phyloP scores from a whole-genome alignment of 495 filamentous ascomycete species.

The Emericellopsis terricola region DNA sequence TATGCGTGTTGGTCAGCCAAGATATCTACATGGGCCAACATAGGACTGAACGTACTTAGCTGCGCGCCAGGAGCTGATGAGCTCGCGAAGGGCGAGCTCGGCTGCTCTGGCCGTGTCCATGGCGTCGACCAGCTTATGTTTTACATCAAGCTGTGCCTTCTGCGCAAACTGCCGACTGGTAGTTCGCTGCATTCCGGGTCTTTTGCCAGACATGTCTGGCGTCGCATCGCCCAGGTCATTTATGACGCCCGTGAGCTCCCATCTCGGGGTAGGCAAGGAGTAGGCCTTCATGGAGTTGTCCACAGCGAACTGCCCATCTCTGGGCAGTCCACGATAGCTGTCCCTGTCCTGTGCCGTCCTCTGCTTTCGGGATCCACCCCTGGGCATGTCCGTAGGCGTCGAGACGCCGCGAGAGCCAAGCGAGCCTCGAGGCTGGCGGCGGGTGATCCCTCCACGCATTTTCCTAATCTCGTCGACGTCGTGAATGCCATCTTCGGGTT shows the following conservation, averaged over 20 bases:
- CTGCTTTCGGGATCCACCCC: conserved; percentile 11
- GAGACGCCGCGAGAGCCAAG: conserved; percentile 28
- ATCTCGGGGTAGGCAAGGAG: conserved; percentile 30
- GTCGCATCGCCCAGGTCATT: conserved; percentile 32
- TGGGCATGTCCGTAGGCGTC: conserved; percentile 26
- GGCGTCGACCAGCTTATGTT: conserved; percentile 38
- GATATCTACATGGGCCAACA: conserved; percentile 11
- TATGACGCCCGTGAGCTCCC: conserved; percentile 69
- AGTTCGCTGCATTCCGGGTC: conserved; percentile 19
- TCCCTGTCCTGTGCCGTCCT: conserved; percentile 11
- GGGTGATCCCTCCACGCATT: conserved; percentile 64
- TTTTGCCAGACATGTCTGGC: conserved; percentile 5
- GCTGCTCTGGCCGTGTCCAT: conserved; percentile 58
- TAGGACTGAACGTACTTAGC: conserved; percentile 50
- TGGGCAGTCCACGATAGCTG: conserved; percentile 14
- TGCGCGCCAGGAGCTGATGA: conserved; percentile 60
- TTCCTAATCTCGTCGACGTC: conserved; percentile 73
- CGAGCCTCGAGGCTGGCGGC: conserved; percentile 53
- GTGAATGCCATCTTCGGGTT: conserved; percentile 67
- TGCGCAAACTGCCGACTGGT: conserved; percentile 26
- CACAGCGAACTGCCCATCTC: conserved; percentile 20
- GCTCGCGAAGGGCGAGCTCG: conserved; percentile 69
- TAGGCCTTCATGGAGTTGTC: conserved; percentile 36
- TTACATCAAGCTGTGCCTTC: conserved; percentile 39
- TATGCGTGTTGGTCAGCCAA: conserved; percentile 4